Percentiles rank a stretch among this genome's conserved stretches.
phyloP scores from a whole-genome alignment of 1,284 basidiomycete species.

The Boletellus deceptivus region DNA sequence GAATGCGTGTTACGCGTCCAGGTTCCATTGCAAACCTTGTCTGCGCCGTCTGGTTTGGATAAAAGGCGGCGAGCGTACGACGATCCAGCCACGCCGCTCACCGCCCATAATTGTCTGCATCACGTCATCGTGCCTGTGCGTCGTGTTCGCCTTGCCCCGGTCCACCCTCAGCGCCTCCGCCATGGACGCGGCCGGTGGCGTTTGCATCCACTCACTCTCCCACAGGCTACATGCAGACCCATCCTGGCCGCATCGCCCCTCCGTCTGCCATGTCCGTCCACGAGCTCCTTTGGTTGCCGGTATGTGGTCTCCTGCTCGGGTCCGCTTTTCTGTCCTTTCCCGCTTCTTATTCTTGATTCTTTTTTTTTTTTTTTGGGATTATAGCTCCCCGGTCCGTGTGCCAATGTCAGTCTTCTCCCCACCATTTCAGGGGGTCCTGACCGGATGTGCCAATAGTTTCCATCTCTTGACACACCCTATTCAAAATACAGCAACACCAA shows the following conservation, averaged over 20 bases:
- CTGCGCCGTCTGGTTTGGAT: too few relatives aligned
- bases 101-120: too few relatives aligned
- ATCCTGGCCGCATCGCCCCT: background rate
- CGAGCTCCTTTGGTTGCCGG: conserved; percentile 12
- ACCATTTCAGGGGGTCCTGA: background rate
- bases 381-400: conserved; percentile 18
- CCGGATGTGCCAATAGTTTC: background rate
- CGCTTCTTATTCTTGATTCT: too few relatives aligned
- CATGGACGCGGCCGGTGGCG: conserved; percentile 1
- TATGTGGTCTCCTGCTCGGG: background rate
- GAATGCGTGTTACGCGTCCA: too few relatives aligned
- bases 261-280: conserved; percentile 7
- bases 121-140: background rate
- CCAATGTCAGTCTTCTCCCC: conserved; percentile 9
- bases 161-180: background rate
- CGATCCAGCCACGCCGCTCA: too few relatives aligned
- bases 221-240: conserved; percentile 10
- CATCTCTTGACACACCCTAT: conserved; percentile 16
- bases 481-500: conserved; percentile 22
- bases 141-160: conserved; percentile 4
- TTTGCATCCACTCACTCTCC: background rate
- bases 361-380: too few relatives aligned
- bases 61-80: too few relatives aligned
- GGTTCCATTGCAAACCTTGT: too few relatives aligned
- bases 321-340: background rate